A percentile compares a stretch with the other conserved stretches of the same genome.
These are phyloP conservation scores for Echeveria elegans DNA, from an alignment of 164 flowering plant species.

Conservation along the genomic window DNA sequence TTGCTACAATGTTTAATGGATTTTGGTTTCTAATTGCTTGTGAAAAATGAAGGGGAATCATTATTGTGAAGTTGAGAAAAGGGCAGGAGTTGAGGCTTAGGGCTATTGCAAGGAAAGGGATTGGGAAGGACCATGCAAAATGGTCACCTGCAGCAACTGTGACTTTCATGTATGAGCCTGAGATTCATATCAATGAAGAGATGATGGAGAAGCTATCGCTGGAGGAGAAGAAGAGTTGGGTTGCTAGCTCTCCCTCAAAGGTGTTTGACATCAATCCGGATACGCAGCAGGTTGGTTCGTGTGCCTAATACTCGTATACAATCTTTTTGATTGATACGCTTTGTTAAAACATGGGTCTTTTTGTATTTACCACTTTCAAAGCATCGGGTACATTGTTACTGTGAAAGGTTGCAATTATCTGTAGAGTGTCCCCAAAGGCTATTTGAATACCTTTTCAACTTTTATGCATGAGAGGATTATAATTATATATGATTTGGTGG, in stretches of 20 bases:
- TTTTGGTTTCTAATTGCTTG: neutral
- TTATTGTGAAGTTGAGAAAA: conserved; percentile 84
- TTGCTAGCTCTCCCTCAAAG: conserved; percentile 88
- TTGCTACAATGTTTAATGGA: neutral
- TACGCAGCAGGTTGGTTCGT: conserved; percentile 54
- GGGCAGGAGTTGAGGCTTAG: conserved; percentile 89
- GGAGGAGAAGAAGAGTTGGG: conserved; percentile 63
- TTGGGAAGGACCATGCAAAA: conserved; percentile 94
- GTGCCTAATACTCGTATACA: neutral
- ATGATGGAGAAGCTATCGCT: conserved; percentile 72
- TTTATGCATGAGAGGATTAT: neutral
- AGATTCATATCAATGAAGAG: conserved; percentile 79
- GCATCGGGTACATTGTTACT: neutral
- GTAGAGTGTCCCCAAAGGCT: neutral
- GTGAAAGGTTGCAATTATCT: neutral
- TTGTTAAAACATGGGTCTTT: neutral
- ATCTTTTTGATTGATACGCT: neutral
- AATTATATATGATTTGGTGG: neutral
- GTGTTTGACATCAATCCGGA: conserved; percentile 73
- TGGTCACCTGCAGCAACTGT: conserved; percentile 99
- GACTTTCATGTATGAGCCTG: conserved; percentile 94
- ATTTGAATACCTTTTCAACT: neutral
- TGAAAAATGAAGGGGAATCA: conserved; percentile 55
- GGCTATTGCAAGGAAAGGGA: conserved; percentile 96
- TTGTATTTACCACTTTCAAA: neutral